Evolutionary conservation across 441 rosid genomes (phyloP).

Genomic region (Manihot esculenta): DNA sequence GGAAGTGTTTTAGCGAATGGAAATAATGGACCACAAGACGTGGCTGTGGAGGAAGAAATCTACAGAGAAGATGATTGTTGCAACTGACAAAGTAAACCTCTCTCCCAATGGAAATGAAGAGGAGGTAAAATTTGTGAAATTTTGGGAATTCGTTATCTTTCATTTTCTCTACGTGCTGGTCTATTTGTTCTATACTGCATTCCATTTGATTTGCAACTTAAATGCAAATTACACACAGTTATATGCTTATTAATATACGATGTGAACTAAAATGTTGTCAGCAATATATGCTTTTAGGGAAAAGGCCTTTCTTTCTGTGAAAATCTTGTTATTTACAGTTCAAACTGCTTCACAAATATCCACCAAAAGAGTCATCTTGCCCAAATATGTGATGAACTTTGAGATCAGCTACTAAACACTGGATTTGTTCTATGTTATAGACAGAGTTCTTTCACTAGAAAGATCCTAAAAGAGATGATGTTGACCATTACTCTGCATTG

Average conservation of each 20-base stretch:
- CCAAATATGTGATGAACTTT: not conserved
- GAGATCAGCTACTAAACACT: not conserved
- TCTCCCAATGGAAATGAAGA: conserved; percentile 41
- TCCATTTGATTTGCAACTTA: not conserved
- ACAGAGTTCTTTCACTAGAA: not conserved
- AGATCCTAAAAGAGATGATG: not conserved
- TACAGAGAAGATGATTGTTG: conserved; percentile 45
- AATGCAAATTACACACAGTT: not conserved
- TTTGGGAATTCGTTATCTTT: not conserved
- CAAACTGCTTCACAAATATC: not conserved
- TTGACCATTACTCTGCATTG: not conserved
- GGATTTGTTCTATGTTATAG: not conserved
- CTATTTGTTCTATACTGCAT: not conserved
- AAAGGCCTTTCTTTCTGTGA: not conserved
- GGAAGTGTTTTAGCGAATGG: conserved; percentile 8
- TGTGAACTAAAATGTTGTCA: not conserved
- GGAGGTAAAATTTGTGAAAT: conserved; percentile 44
- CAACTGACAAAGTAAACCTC: conserved; percentile 34
- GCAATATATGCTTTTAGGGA: not conserved
- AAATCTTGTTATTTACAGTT: not conserved
- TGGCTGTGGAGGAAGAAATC: conserved; percentile 89
- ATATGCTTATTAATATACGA: not conserved
- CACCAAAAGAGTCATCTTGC: not conserved
- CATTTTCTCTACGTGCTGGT: not conserved
- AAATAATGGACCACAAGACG: conserved; percentile 60